These are phyloP conservation scores for Phascolomyces articulosus DNA, from an alignment of 371 early-diverging fungal species.

Conservation along the genomic window DNA sequence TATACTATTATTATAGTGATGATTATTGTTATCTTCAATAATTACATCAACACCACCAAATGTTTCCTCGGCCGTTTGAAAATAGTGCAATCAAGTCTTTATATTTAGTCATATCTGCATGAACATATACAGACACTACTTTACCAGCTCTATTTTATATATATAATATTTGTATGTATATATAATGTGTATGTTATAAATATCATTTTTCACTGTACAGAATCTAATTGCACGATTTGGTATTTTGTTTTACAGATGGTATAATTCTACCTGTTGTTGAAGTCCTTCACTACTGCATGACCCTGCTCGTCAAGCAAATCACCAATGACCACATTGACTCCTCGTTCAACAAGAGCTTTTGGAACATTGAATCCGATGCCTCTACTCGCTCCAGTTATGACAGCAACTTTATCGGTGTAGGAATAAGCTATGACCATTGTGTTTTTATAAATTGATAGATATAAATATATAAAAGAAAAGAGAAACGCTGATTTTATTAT, in stretches of 20 bases:
- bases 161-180: neutral
- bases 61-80: conserved; percentile 33
- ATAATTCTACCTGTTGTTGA: conserved; percentile 42
- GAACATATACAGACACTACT: conserved; percentile 32
- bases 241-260: too few relatives aligned
- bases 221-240: too few relatives aligned
- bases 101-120: conserved; percentile 59
- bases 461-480: too few relatives aligned
- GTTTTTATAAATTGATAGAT: too few relatives aligned
- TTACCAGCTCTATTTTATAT: conserved; percentile 4
- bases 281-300: conserved; percentile 27
- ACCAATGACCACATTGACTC: conserved; percentile 66
- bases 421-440: too few relatives aligned
- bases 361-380: conserved; percentile 68
- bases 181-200: neutral
- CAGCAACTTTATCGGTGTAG: conserved; percentile 71
- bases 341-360: conserved; percentile 43
- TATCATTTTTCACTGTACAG: too few relatives aligned
- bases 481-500: too few relatives aligned
- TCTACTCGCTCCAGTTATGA: conserved; percentile 67
- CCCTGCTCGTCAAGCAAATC: conserved; percentile 56
- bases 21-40: neutral
- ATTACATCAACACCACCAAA: conserved; percentile 45
- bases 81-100: conserved; percentile 47
- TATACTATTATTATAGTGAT: neutral